Base-by-base conservation (phyloP, 2,329 filamentous ascomycete species). In the Achaetomium macrosporum region DNA sequence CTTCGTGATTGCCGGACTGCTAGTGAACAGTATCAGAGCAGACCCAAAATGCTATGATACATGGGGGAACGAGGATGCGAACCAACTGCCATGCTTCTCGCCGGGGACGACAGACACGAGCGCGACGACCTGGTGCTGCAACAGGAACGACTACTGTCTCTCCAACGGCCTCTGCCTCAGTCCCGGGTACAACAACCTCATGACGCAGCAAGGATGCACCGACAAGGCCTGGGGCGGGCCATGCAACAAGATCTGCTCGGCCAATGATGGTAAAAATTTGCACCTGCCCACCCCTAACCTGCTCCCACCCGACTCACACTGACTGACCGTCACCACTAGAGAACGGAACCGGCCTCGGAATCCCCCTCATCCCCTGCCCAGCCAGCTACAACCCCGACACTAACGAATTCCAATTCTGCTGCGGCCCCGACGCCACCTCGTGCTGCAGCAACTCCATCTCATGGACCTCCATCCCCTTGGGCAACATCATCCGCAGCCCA, bases 151-250 rank as follows among this genome's bases (percentile, higher is more conserved):
- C 54, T 55, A 56, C 33, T 65, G 64, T 42, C 57, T 66, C 20
- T 60, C 60, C 35, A 66, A 66, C 47, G 64, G 63, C n/a, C 60
- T 66, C 31, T 66, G 64, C 33, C 54, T 66, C 15, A 61, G 64
- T 40, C 57, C 63, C 11, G 57, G 36, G 3, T 57, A 54, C 13
- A 61, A 61, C 45, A 64, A 63, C 45, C 58, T 63, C 51, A 61
- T 64, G 52, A 64, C 60, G 13, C 61, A 63, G 20, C 65, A 66
- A 50, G 64, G 63, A 20, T 66, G 65, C 51, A 65, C 63, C 11
- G 60, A 63, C 47, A 57, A 51, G 25, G 44, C 53, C 42, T 66
- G 64, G 64, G 57, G 53, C 19, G 54, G 45, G 7, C 56, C 60
- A n/a, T 66, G 65, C 52, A 55, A 55, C 2, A 57, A 59, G 20